Percentiles rank a stretch among this genome's conserved stretches.
These are phyloP conservation scores for Colletotrichum salicis DNA, from an alignment of 2,329 filamentous ascomycete species.

Conservation along the genomic window DNA sequence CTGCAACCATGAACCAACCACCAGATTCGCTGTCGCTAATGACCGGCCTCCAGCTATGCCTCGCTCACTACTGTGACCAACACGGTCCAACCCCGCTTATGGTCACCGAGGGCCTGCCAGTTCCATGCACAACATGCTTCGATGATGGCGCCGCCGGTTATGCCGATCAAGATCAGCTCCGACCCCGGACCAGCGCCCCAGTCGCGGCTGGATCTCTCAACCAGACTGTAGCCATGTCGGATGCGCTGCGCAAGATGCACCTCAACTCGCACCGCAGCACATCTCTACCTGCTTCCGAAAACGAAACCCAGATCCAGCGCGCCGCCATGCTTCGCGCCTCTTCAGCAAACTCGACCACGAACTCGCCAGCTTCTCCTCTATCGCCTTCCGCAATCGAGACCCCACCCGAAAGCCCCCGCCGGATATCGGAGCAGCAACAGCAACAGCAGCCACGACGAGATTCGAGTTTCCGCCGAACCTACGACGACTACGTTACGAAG, in stretches of 20 bases:
- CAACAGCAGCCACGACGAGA: conserved; percentile 56
- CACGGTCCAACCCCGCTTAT: conserved; percentile 77
- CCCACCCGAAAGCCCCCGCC: conserved; percentile 66
- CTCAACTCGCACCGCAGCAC: conserved; percentile 54
- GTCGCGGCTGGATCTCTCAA: conserved; percentile 40
- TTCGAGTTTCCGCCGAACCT: conserved; percentile 70
- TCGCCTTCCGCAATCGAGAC: conserved; percentile 62
- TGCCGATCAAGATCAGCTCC: conserved; percentile 42
- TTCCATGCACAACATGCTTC: conserved; percentile 69
- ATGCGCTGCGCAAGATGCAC: conserved; percentile 60
- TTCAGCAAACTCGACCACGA: conserved; percentile 44
- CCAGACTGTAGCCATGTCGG: conserved; percentile 51
- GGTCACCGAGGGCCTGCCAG: conserved; percentile 74
- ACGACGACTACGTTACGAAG: conserved; percentile 73
- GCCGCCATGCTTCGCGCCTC: conserved; percentile 54
- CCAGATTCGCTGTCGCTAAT: conserved; percentile 34
- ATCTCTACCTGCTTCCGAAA: conserved; percentile 56
- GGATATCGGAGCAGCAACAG: conserved; percentile 46
- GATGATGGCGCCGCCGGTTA: conserved; percentile 53
- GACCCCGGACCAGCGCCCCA: conserved; percentile 54
- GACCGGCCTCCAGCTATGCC: conserved; percentile 66
- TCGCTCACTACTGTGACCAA: conserved; percentile 77
- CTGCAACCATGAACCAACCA: conserved; percentile 28
- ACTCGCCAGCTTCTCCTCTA: conserved; percentile 42
- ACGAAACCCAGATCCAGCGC: conserved; percentile 56